Evolutionary conservation across 208 protist species (phyloP).

Genomic region (Balamuthia mandrillaris): DNA sequence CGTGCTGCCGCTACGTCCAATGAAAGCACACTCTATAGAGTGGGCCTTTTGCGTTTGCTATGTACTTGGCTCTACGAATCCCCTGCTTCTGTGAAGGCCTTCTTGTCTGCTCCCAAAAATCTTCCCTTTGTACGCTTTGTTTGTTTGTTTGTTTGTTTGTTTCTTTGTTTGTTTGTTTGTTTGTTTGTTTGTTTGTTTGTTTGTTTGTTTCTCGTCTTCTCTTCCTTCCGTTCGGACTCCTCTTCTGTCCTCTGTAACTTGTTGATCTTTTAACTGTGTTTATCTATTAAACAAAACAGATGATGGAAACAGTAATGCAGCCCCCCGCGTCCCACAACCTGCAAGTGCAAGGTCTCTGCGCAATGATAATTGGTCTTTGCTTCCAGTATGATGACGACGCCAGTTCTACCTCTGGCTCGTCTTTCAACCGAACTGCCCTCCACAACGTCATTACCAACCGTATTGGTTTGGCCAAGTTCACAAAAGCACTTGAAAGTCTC

Average conservation of each 20-base stretch:
- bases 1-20: background rate
- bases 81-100: background rate
- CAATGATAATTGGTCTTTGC: background rate
- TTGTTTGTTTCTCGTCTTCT: too few relatives aligned
- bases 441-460: background rate
- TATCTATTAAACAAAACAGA: background rate
- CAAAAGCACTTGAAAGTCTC: background rate
- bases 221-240: background rate
- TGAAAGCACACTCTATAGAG: background rate
- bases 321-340: background rate
- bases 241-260: background rate
- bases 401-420: background rate
- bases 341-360: background rate
- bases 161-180: too few relatives aligned
- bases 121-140: background rate
- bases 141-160: too few relatives aligned
- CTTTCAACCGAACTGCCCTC: background rate
- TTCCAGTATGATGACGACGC: background rate
- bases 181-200: too few relatives aligned
- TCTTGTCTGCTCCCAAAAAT: background rate
- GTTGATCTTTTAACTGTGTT: background rate
- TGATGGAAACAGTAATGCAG: background rate
- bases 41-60: background rate
- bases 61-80: background rate
- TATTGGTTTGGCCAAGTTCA: background rate